Conservation (phyloP, 179 eudicot species). For the Sideroxylon spinosum region DNA sequence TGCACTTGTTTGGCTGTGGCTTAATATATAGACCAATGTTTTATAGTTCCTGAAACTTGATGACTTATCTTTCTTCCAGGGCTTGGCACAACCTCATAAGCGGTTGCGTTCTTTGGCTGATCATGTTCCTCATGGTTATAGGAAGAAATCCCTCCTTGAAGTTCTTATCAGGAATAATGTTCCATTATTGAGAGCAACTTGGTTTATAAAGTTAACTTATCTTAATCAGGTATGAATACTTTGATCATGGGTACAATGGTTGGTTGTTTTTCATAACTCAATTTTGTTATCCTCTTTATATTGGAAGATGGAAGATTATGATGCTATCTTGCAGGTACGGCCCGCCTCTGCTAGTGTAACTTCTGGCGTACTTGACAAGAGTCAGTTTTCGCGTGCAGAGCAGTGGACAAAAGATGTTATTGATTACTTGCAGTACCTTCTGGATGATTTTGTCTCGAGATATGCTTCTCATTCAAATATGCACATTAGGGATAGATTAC, state of each 20-base stretch:
- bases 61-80: constrained; percentile 40
- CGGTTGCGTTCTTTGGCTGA: constrained; percentile 82
- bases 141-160: constrained; percentile 72
- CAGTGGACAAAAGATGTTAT: constrained; percentile 94
- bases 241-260: neutral
- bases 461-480: constrained; percentile 41
- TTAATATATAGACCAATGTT: neutral
- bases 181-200: constrained; percentile 88
- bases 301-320: neutral
- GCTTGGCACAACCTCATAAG: constrained; percentile 92
- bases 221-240: constrained; percentile 74
- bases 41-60: neutral
- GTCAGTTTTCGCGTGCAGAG: constrained; percentile 70
- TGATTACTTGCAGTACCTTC: constrained; percentile 75
- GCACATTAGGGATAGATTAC: constrained; percentile 56
- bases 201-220: constrained; percentile 95
- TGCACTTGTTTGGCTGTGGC: constrained; percentile 8
- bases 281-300: neutral
- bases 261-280: neutral
- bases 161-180: constrained; percentile 87
- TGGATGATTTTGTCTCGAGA: constrained; percentile 69
- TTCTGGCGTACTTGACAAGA: constrained; percentile 65
- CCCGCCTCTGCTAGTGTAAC: constrained; percentile 50
- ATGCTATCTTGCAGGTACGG: constrained; percentile 54
- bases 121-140: constrained; percentile 84